Percentiles rank a stretch among this genome's conserved stretches.
Conservation (phyloP, 192 early-diverging fungal genomes). For the Coemansia sp. region DNA sequence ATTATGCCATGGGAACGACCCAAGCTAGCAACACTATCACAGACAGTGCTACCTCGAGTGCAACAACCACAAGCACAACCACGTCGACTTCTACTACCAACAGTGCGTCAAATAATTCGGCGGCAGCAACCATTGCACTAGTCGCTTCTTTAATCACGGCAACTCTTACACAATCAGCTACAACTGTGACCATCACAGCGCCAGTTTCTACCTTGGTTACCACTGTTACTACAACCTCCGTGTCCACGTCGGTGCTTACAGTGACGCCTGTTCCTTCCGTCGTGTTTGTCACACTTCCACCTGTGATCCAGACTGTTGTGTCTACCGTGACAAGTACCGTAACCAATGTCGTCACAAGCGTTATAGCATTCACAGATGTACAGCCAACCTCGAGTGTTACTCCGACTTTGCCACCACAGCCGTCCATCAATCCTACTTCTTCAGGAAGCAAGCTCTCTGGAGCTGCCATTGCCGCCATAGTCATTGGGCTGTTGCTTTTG, state of each 20-base stretch:
- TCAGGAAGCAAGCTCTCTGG: conserved; percentile 7
- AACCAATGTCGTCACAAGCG: background rate
- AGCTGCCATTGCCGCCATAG: conserved; percentile 17
- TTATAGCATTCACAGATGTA: background rate
- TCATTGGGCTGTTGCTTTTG: conserved; percentile 17
- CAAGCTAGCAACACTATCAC: background rate
- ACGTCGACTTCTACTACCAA: background rate
- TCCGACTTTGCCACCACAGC: background rate
- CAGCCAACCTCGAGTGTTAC: background rate
- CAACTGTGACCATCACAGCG: background rate
- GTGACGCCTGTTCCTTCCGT: background rate
- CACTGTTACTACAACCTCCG: background rate
- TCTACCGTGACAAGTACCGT: background rate
- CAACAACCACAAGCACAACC: background rate
- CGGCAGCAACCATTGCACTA: background rate
- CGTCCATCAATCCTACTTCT: background rate
- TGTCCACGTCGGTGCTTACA: background rate
- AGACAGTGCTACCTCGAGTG: background rate
- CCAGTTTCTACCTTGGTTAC: background rate
- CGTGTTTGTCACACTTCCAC: background rate
- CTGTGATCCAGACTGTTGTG: background rate
- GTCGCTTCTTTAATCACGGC: background rate
- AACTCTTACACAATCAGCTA: background rate
- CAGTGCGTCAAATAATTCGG: background rate
- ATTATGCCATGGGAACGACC: conserved; percentile 1